Percentiles rank a stretch among this genome's conserved stretches.
These are phyloP conservation scores for Gilbertella persicaria DNA, from an alignment of 371 early-diverging fungal genomes.

Conservation along the genomic window DNA sequence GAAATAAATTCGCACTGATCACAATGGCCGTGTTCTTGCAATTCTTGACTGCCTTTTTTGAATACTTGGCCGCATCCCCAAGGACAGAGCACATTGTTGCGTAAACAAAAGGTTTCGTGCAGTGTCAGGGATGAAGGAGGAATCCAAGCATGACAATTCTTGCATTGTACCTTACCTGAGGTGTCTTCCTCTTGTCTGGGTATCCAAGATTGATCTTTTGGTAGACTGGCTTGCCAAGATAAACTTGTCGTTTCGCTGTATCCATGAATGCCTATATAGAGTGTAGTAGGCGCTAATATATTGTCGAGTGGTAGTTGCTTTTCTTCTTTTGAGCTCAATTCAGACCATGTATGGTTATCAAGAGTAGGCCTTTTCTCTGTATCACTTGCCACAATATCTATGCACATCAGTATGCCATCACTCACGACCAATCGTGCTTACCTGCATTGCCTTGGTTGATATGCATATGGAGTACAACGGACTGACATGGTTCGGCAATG, in stretches of 20 bases:
- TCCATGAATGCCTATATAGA: constrained; percentile 51
- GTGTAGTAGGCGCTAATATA: constrained; percentile 7
- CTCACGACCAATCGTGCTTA: constrained; percentile 9
- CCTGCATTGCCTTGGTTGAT: constrained; percentile 26
- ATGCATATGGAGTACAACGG: too few relatives aligned
- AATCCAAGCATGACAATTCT: constrained; percentile 74
- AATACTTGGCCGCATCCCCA: constrained; percentile 68
- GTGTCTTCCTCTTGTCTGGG: constrained; percentile 14
- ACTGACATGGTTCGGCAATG: too few relatives aligned
- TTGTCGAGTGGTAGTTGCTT: constrained; percentile 10
- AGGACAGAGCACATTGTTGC: constrained; percentile 75
- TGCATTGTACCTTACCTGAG: constrained; percentile 59
- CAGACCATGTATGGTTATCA: constrained; percentile 40
- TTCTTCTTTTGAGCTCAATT: constrained; percentile 32
- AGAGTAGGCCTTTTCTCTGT: constrained; percentile 31
- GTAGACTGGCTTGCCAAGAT: constrained; percentile 27
- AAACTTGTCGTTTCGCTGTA: constrained; percentile 20
- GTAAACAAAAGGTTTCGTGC: constrained; percentile 76
- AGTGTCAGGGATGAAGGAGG: constrained; percentile 59
- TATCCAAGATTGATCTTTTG: not conserved
- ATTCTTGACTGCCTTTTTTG: constrained; percentile 64
- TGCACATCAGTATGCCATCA: not conserved
- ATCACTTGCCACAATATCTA: constrained; percentile 39
- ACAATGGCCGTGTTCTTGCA: constrained; percentile 83
- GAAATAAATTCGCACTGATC: constrained; percentile 65